Evolutionary conservation across 495 filamentous ascomycete species (phyloP).

Genomic region (Pseudomonodictys pantanalensis): DNA sequence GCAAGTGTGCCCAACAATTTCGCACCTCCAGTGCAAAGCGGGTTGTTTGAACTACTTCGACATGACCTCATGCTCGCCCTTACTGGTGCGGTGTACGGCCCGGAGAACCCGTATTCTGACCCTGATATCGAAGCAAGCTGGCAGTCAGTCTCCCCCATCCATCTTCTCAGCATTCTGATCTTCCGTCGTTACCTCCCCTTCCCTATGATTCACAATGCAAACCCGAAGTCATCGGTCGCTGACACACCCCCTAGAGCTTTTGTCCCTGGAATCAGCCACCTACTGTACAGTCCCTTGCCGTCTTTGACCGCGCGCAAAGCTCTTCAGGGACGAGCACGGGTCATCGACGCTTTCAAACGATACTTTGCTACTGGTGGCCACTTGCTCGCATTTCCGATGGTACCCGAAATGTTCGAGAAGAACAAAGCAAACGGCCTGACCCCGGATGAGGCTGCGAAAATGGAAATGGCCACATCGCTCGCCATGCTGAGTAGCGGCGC

Average conservation of each 20-base stretch:
- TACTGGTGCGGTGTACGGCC: conserved; percentile 50
- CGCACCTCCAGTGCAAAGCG: conserved; percentile 6
- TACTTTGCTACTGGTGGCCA: conserved; percentile 12
- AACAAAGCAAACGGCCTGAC: not conserved
- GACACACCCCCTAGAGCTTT: too few species aligned
- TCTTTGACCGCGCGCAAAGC: not conserved
- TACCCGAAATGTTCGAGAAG: not conserved
- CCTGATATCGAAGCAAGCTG: conserved; percentile 41
- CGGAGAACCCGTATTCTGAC: conserved; percentile 49
- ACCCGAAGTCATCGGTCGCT: not conserved
- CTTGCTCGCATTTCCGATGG: conserved; percentile 1
- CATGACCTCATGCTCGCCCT: conserved; percentile 47
- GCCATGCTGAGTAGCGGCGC: conserved; percentile 4
- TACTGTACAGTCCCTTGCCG: conserved; percentile 2
- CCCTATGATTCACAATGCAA: conserved; percentile 30
- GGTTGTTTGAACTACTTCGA: conserved; percentile 19
- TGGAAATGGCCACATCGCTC: conserved; percentile 13
- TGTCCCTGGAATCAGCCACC: conserved; percentile 10
- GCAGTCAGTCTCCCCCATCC: too few species aligned
- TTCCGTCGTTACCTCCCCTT: too few species aligned
- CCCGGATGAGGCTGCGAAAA: conserved; percentile 1
- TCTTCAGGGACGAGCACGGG: not conserved
- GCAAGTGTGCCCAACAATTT: conserved; percentile 36
- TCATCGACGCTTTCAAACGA: conserved; percentile 3
- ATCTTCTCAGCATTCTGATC: too few species aligned